phyloP scores from a whole-genome alignment of 177 flowering plant genomes.

The Tripterygium wilfordii region DNA sequence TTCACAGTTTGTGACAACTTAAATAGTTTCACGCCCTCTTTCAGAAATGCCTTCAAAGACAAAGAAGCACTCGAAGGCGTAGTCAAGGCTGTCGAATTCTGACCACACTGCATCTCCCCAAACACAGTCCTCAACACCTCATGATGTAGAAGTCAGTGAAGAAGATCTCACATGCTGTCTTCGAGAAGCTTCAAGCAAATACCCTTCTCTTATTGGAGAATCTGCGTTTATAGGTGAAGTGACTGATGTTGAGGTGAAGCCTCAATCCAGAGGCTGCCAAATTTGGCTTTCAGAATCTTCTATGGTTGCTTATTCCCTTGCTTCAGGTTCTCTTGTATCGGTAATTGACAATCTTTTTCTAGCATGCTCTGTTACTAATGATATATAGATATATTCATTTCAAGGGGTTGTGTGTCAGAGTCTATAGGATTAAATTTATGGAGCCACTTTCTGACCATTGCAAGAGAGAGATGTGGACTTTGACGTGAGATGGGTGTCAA shows the following conservation, averaged over 20 bases:
- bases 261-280: slow-evolving; percentile 28
- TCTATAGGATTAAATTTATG: too few species aligned
- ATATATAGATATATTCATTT: too few species aligned
- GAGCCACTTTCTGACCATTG: too few species aligned
- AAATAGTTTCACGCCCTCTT: too few species aligned
- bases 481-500: too few species aligned
- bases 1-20: too few species aligned
- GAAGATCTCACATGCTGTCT: slow-evolving; percentile 27
- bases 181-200: slow-evolving; percentile 46
- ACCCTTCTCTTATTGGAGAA: slow-evolving; percentile 53
- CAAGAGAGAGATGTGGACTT: too few species aligned
- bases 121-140: slow-evolving; percentile 10
- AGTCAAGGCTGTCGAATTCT: slow-evolving; percentile 24
- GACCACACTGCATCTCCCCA: slow-evolving; percentile 21
- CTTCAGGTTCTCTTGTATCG: slow-evolving; percentile 71
- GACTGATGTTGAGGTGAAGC: slow-evolving; percentile 19
- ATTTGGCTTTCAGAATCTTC: slow-evolving; percentile 78
- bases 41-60: slow-evolving; percentile 56
- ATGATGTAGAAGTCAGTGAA: slow-evolving; percentile 10
- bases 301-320: slow-evolving; percentile 46
- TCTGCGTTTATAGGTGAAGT: slow-evolving; percentile 51
- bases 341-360: slow-evolving; percentile 27
- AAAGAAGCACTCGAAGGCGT: slow-evolving; percentile 35
- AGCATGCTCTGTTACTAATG: too few species aligned
- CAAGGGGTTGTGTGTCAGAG: too few species aligned